A percentile compares a stretch with the other conserved stretches of the same genome.
Evolutionary conservation across 306 rosid genomes (phyloP).

Genomic region (Cucurbita maxima): DNA sequence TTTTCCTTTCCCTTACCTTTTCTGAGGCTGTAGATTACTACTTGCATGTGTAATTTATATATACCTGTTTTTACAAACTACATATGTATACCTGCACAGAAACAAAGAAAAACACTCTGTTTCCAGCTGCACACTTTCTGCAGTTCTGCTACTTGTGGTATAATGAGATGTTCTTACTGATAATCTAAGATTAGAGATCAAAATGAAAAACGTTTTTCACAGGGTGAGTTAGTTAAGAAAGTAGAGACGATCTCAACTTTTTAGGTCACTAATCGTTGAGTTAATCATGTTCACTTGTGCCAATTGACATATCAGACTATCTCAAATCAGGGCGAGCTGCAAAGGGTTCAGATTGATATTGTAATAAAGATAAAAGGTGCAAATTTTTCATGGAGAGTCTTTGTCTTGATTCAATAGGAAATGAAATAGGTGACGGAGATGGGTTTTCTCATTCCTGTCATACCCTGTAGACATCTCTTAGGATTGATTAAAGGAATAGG

Average conservation of each 20-base stretch:
- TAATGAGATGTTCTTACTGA: neutral
- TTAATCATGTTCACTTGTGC: too few species aligned
- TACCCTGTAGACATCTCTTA: too few species aligned
- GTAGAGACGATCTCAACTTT: neutral
- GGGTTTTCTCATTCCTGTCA: too few species aligned
- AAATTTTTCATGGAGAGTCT: too few species aligned
- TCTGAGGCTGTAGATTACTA: neutral
- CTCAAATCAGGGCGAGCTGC: too few species aligned
- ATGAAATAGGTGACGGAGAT: too few species aligned
- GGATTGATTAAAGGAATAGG: too few species aligned
- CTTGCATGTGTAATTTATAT: constrained; percentile 1
- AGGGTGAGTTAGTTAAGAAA: neutral
- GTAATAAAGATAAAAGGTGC: too few species aligned
- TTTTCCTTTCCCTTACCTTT: neutral
- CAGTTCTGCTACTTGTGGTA: constrained; percentile 1
- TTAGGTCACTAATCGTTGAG: neutral
- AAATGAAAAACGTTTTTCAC: neutral
- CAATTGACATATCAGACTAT: too few species aligned
- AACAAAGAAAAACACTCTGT: neutral
- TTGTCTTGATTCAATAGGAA: too few species aligned
- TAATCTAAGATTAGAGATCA: neutral
- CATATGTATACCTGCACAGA: neutral
- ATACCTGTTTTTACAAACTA: neutral
- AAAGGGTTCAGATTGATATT: too few species aligned
- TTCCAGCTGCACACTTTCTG: neutral